Conservation (phyloP, 2,329 filamentous ascomycete species). For the Penicillium sp. region DNA sequence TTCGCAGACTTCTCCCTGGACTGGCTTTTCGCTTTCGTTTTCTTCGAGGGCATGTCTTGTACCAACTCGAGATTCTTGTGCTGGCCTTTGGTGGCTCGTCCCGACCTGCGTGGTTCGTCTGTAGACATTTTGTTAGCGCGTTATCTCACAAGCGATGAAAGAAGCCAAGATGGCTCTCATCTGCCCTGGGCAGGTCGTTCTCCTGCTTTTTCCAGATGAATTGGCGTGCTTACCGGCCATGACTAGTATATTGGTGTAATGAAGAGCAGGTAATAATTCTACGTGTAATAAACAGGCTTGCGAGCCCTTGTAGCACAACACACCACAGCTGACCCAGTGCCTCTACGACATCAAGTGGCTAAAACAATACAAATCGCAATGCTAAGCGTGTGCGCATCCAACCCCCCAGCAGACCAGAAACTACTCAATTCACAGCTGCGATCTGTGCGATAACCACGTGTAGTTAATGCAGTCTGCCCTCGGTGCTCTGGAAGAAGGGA, state of each 20-base stretch:
- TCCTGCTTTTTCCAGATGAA: neutral
- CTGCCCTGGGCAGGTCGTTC: neutral
- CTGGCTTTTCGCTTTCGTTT: conserved; percentile 45
- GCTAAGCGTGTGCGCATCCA: conserved; percentile 21
- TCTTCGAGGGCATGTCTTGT: conserved; percentile 55
- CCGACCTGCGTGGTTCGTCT: conserved; percentile 89
- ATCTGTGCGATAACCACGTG: conserved; percentile 17
- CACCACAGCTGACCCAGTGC: conserved; percentile 26
- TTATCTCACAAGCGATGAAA: conserved; percentile 14
- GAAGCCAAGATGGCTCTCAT: neutral
- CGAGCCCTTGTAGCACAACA: conserved; percentile 13
- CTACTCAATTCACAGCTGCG: conserved; percentile 28
- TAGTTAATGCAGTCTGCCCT: conserved; percentile 15
- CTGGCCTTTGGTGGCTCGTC: conserved; percentile 93
- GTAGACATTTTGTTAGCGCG: conserved; percentile 30
- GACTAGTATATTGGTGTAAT: conserved; percentile 29
- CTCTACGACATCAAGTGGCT: conserved; percentile 40
- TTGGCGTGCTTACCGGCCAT: conserved; percentile 59
- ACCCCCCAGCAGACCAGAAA: conserved; percentile 18
- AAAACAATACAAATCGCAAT: conserved; percentile 37
- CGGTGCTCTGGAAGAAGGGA: neutral
- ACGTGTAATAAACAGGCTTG: conserved; percentile 24
- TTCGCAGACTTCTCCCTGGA: conserved; percentile 45
- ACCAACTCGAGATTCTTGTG: conserved; percentile 79
- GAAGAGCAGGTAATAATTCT: conserved; percentile 27